Percentiles rank a stretch among this genome's conserved stretches.
Conservation (phyloP, 1,284 basidiomycete genomes). For the Rhodotorula sp. region DNA sequence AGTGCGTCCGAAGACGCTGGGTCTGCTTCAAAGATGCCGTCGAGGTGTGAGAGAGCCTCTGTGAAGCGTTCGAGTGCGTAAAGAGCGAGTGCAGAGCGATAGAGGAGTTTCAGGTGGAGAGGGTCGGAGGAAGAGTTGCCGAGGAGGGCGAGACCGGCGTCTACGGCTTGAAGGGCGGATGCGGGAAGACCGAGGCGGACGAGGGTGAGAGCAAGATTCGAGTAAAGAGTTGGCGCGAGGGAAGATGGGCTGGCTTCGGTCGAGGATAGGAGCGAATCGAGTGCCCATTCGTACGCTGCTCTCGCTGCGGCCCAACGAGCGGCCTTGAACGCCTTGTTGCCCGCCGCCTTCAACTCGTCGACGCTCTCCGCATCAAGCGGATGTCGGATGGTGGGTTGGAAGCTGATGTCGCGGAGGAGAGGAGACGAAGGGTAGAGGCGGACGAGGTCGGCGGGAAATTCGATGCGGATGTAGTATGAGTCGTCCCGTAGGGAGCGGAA, state of each 20-base stretch:
- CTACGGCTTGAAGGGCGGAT: constrained; percentile 3
- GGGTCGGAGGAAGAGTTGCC: neutral
- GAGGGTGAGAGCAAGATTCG: constrained; percentile 20
- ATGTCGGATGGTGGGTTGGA: neutral
- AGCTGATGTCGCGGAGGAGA: neutral
- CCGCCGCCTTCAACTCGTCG: neutral
- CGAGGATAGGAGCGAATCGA: constrained; percentile 5
- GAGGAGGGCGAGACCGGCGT: constrained; percentile 3
- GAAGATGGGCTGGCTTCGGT: too few species aligned
- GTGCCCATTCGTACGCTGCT: constrained; percentile 24
- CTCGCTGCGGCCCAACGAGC: constrained; percentile 2
- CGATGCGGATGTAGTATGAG: constrained; percentile 26
- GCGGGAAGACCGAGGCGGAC: constrained; percentile 13
- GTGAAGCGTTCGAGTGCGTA: constrained; percentile 13
- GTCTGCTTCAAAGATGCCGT: neutral
- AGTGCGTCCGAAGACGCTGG: neutral
- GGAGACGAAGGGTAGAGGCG: constrained; percentile 17
- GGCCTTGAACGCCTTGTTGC: constrained; percentile 11
- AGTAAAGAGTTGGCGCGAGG: neutral
- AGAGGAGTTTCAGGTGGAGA: constrained; percentile 12
- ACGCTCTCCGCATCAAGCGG: neutral
- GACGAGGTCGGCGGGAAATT: constrained; percentile 26
- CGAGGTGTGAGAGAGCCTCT: too few species aligned
- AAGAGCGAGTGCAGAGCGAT: constrained; percentile 12
- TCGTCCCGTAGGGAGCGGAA: constrained; percentile 16